Percentiles rank a stretch among this genome's conserved stretches.
phyloP scores from a whole-genome alignment of 805 yeast genomes.

The Komagataella pseudopastoris region DNA sequence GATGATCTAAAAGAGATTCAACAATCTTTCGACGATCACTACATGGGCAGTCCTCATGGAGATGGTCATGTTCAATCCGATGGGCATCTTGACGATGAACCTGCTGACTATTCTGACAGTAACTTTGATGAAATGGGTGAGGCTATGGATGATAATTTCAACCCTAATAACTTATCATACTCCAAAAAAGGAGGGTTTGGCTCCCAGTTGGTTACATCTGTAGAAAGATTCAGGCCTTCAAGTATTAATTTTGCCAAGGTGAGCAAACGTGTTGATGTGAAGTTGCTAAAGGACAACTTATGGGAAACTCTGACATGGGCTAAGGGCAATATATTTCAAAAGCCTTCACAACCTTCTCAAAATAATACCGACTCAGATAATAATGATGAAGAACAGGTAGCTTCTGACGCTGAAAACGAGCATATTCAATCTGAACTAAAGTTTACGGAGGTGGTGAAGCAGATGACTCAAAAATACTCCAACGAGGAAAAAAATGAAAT shows the following conservation, averaged over 20 bases:
- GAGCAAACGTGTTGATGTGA: conserved; percentile 34
- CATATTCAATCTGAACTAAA: conserved; percentile 5
- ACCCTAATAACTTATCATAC: neutral
- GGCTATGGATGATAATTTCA: conserved; percentile 2
- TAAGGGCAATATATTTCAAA: conserved; percentile 7
- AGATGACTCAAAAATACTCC: conserved; percentile 21
- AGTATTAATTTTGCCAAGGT: conserved; percentile 28
- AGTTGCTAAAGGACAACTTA: conserved; percentile 29
- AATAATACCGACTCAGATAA: conserved; percentile 7
- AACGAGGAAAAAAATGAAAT: conserved; percentile 24
- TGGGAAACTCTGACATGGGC: conserved; percentile 25
- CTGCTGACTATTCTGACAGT: conserved; percentile 9
- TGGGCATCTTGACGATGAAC: conserved; percentile 19
- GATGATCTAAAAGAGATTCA: conserved; percentile 11
- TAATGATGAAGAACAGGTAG: conserved; percentile 1
- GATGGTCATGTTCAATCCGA: conserved; percentile 25
- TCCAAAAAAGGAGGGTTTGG: conserved; percentile 5
- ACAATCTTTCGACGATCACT: conserved; percentile 8
- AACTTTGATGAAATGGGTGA: conserved; percentile 6
- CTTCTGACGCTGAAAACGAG: conserved; percentile 2
- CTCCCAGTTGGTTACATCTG: conserved; percentile 6
- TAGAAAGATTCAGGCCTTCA: conserved; percentile 13
- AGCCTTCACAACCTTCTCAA: conserved; percentile 11
- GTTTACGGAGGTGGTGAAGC: conserved; percentile 21
- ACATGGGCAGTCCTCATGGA: conserved; percentile 7